phyloP scores from a whole-genome alignment of 1,139 yeast genomes.

The Diutina ranongensis region DNA sequence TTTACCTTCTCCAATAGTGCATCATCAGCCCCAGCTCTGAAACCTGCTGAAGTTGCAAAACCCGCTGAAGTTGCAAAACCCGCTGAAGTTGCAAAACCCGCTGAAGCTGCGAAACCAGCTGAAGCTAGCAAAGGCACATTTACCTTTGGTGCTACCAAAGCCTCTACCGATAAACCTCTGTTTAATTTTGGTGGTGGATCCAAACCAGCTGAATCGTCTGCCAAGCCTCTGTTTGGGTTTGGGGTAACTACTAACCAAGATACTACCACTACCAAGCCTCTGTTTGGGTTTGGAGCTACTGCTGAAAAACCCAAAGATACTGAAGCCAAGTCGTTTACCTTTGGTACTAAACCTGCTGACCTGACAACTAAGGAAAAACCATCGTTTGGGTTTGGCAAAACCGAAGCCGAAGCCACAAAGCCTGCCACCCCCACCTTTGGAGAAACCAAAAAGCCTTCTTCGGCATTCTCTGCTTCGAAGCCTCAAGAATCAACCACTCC shows the following conservation, averaged over 20 bases:
- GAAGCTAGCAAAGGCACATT: too few species aligned
- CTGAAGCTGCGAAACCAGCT: background rate
- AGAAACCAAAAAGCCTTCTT: background rate
- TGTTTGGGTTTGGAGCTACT: slow-evolving; percentile 5
- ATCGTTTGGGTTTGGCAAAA: background rate
- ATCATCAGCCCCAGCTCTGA: background rate
- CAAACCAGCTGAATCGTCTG: background rate
- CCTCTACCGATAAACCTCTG: background rate
- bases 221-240: background rate
- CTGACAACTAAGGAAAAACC: background rate
- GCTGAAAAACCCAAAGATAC: background rate
- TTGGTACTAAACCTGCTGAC: slow-evolving; percentile 10
- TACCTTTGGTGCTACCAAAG: background rate
- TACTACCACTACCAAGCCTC: background rate
- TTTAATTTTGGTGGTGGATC: background rate
- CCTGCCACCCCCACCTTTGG: too few species aligned
- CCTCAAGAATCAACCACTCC: background rate
- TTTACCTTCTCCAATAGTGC: slow-evolving; percentile 9
- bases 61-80: background rate
- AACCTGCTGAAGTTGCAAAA: slow-evolving; percentile 5
- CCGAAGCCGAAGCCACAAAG: background rate
- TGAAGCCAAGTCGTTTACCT: slow-evolving; percentile 13
- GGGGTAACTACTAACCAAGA: background rate
- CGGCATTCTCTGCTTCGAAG: background rate
- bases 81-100: background rate